Base-by-base conservation (phyloP, 345 rosid species). In the Aquilaria yunnanensis region DNA sequence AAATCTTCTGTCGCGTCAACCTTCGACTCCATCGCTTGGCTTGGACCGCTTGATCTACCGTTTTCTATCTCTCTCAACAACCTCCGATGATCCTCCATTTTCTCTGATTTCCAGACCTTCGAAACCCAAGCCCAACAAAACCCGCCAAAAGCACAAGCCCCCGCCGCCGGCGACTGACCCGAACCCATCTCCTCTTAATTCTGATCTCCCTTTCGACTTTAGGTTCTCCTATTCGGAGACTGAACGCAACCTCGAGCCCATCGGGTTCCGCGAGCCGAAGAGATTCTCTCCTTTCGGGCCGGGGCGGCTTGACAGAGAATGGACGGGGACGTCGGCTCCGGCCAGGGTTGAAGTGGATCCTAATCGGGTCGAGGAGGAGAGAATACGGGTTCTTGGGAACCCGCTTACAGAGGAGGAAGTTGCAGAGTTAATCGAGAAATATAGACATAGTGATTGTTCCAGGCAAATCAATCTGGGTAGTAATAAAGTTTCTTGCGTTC, bases 231-330 rank as follows among this genome's bases (percentile, higher is more conserved):
- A 89, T 61, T 85, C 98, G 9, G 96, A 92, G 82, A 64, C 82
- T 34, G 72, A 81, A 59, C 82, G 87, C 2, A 72, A 32, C 1
- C 57, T 79, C 46, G 67, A 82, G 65, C 97, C 96, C 32, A 84
- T 89, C 47, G 93, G 97, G 54, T 92, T 63, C 63, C 90, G 98
- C 2, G 96, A 92, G 65, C 89, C 95, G 45, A 90, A 83, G 68
- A 78, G 92, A 63, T 92, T 92, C 72, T 89, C 93, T 57, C 98
- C 96, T 0, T 89, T 92, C 51, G 96, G 98, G 11, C 98, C 96
- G 0, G 89, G 96, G 16, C 85, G 89, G 61, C 78, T 92, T 10
- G 86, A 85, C 57, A 72, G 96, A 73, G 76, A 76, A 52, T 92
- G 93, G 98, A 89, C 96, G 0, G 98, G 97, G n/a, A 83, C 87